A percentile compares a stretch with the other conserved stretches of the same genome.
These are phyloP conservation scores for Phialophora tarda DNA, from an alignment of 2,329 filamentous ascomycete species.

Conservation along the genomic window DNA sequence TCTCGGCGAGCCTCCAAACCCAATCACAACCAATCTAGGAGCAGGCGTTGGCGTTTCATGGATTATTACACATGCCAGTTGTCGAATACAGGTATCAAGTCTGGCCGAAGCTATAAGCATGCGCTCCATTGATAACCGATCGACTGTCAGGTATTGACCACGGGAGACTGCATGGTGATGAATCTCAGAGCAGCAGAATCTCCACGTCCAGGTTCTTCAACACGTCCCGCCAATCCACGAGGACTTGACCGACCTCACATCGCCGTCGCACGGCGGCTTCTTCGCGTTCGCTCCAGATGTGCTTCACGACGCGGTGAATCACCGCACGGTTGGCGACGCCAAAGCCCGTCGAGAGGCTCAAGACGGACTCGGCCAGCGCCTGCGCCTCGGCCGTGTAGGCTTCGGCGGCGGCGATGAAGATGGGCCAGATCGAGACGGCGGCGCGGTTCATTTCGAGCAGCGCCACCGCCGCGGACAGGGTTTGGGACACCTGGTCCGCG, in stretches of 20 bases:
- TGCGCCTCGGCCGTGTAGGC: conserved; percentile 23
- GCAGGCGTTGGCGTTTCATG: no score
- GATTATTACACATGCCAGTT: no score
- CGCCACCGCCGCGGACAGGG: conserved; percentile 8
- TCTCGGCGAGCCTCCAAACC: conserved; percentile 2
- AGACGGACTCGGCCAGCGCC: conserved; percentile 20
- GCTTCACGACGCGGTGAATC: conserved; percentile 23
- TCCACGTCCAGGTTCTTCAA: conserved; percentile 21
- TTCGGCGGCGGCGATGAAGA: conserved; percentile 28
- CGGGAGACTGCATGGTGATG: conserved; percentile 6
- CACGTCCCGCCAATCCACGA: conserved; percentile 19
- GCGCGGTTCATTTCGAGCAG: conserved; percentile 20
- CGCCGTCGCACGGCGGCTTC: conserved; percentile 11
- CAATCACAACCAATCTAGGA: conserved; percentile 5
- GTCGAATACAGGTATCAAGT: not conserved
- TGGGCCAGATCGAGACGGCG: conserved; percentile 29
- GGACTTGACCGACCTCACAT: conserved; percentile 20
- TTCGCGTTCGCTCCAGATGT: conserved; percentile 21
- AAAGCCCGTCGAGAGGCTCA: conserved; percentile 22
- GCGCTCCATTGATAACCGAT: not conserved
- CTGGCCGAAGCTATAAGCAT: not conserved
- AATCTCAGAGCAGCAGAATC: conserved; percentile 21
- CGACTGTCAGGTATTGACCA: conserved; percentile 8
- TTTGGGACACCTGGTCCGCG: conserved; percentile 19
- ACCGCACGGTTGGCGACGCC: conserved; percentile 21